Conservation (phyloP, 1,139 yeast species). For the Arxiozyma bovina region DNA sequence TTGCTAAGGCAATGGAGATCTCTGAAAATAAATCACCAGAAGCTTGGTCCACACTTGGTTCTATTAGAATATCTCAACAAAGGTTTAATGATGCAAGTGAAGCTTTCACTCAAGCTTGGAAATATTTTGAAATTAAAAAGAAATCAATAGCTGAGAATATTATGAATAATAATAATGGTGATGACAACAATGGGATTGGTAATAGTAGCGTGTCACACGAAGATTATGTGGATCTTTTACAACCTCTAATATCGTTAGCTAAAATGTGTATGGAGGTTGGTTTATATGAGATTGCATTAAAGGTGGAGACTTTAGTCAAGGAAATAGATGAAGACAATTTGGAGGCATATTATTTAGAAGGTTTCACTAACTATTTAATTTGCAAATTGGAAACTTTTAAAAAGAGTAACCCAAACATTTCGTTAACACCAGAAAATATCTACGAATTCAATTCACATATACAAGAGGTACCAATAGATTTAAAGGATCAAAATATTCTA, state of each 20-base stretch:
- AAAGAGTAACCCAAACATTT: conserved; percentile 16
- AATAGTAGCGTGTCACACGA: conserved; percentile 34
- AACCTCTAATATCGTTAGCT: conserved; percentile 60
- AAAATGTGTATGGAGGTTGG: conserved; percentile 74
- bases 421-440: conserved; percentile 25
- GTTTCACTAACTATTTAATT: conserved; percentile 57
- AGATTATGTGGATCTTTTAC: conserved; percentile 55
- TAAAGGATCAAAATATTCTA: conserved; percentile 30
- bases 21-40: conserved; percentile 59
- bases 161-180: conserved; percentile 22
- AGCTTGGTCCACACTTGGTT: conserved; percentile 72
- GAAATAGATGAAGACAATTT: conserved; percentile 77
- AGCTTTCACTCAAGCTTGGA: conserved; percentile 70
- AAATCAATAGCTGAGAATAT: conserved; percentile 37
- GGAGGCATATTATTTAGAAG: conserved; percentile 75
- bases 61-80: conserved; percentile 86
- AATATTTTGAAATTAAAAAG: conserved; percentile 48
- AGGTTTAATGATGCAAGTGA: conserved; percentile 60
- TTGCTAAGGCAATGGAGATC: conserved; percentile 53
- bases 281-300: conserved; percentile 53
- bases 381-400: conserved; percentile 38
- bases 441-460: conserved; percentile 39
- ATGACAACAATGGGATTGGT: conserved; percentile 14
- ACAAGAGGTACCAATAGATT: conserved; percentile 38
- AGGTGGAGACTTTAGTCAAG: conserved; percentile 51